These are phyloP conservation scores for Moniliophthora roreri DNA, from an alignment of 1,284 basidiomycete species.

Conservation along the genomic window DNA sequence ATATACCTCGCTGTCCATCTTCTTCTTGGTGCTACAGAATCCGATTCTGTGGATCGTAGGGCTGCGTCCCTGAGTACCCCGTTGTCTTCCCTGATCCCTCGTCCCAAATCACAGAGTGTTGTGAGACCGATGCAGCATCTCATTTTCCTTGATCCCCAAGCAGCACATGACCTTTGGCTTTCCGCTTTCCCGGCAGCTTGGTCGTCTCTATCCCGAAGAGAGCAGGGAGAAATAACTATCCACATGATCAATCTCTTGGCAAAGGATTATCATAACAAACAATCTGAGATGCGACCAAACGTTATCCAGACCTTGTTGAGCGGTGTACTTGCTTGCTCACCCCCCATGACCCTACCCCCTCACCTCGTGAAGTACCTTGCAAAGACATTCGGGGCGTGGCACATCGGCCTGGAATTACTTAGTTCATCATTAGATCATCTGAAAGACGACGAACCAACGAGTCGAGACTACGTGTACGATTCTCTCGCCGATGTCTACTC, in stretches of 20 bases:
- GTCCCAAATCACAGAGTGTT: constrained; percentile 58
- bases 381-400: constrained; percentile 96
- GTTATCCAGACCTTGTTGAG: constrained; percentile 90
- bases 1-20: constrained; percentile 91
- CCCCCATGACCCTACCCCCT: constrained; percentile 88
- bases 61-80: constrained; percentile 20
- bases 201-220: constrained; percentile 81
- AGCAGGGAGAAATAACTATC: constrained; percentile 88
- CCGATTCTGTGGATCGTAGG: constrained; percentile 48
- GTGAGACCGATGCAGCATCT: constrained; percentile 83
- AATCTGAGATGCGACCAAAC: constrained; percentile 91
- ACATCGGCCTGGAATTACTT: constrained; percentile 89
- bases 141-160: constrained; percentile 76
- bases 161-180: constrained; percentile 89
- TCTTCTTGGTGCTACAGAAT: constrained; percentile 82
- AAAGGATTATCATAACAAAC: constrained; percentile 92
- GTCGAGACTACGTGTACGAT: constrained; percentile 87
- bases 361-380: constrained; percentile 96
- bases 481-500: constrained; percentile 95
- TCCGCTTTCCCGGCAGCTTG: constrained; percentile 89
- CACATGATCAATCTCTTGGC: constrained; percentile 90
- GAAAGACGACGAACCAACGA: constrained; percentile 79
- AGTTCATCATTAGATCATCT: constrained; percentile 73
- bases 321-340: constrained; percentile 83
- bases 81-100: constrained; percentile 37